phyloP scores from a whole-genome alignment of 768 basidiomycete genomes.

The Agaricus sinodeliciosus region DNA sequence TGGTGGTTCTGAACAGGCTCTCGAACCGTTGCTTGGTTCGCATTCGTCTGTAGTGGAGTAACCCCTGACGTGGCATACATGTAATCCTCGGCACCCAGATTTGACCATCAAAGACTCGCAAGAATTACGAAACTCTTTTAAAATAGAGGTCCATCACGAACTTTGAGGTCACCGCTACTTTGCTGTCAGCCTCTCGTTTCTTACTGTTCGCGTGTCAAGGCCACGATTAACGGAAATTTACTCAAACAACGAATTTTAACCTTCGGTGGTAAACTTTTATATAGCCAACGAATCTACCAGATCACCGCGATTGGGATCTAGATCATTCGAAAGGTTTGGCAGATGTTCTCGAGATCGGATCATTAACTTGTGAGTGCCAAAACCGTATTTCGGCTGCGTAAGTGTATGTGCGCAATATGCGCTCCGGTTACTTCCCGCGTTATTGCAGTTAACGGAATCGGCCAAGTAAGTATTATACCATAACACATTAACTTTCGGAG shows the following conservation, averaged over 20 bases:
- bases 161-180: neutral
- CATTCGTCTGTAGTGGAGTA: neutral
- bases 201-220: conserved; percentile 1
- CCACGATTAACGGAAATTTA: neutral
- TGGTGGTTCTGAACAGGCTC: neutral
- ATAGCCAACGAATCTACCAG: neutral
- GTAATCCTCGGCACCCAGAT: neutral
- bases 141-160: too few species aligned
- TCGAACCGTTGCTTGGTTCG: conserved; percentile 1
- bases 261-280: conserved; percentile 7
- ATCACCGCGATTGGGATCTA: neutral
- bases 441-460: neutral
- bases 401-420: neutral
- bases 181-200: neutral
- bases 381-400: neutral
- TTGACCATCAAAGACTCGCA: neutral
- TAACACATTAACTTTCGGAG: neutral
- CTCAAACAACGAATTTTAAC: neutral
- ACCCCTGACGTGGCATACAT: neutral
- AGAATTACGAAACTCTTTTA: neutral
- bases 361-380: neutral
- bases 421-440: neutral
- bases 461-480: neutral
- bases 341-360: conserved; percentile 8
- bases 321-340: neutral